These are phyloP conservation scores for Centella asiatica DNA, from an alignment of 129 eudicot species.

Conservation along the genomic window DNA sequence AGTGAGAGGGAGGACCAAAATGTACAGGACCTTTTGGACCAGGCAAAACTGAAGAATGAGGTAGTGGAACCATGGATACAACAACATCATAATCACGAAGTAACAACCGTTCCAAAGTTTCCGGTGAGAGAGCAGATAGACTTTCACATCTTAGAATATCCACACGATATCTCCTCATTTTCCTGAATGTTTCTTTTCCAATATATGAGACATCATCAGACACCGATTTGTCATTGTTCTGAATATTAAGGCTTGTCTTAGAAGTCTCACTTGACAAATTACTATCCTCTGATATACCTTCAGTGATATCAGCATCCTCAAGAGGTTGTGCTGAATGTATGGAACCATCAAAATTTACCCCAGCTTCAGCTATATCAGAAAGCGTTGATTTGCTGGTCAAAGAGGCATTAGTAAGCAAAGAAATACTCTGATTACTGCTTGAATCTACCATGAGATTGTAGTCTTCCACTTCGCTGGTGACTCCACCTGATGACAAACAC, in stretches of 20 bases:
- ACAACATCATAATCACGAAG: constrained; percentile 87
- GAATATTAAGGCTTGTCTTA: constrained; percentile 15
- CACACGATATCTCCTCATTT: constrained; percentile 56
- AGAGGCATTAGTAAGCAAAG: constrained; percentile 23
- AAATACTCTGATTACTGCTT: constrained; percentile 29
- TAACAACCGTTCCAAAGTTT: constrained; percentile 75
- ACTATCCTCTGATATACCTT: constrained; percentile 19
- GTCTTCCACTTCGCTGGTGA: constrained; percentile 34
- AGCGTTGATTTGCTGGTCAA: constrained; percentile 19
- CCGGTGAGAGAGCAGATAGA: constrained; percentile 71
- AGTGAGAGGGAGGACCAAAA: constrained; percentile 89
- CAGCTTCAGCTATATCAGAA: constrained; percentile 20
- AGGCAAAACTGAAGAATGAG: constrained; percentile 82
- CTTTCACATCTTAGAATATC: constrained; percentile 96
- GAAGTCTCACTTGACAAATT: constrained; percentile 11
- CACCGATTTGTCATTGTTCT: constrained; percentile 30
- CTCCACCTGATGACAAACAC: constrained; percentile 89
- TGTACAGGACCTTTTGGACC: constrained; percentile 86
- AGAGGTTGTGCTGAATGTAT: not conserved
- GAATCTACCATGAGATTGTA: constrained; percentile 23
- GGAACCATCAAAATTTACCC: constrained; percentile 16
- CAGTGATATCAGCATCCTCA: constrained; percentile 20
- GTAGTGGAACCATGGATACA: constrained; percentile 92
- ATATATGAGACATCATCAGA: constrained; percentile 25
- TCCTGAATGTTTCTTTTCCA: constrained; percentile 30